A percentile compares a stretch with the other conserved stretches of the same genome.
phyloP scores from a whole-genome alignment of 2,329 filamentous ascomycete species.

The Bimuria novae-zelandiae region DNA sequence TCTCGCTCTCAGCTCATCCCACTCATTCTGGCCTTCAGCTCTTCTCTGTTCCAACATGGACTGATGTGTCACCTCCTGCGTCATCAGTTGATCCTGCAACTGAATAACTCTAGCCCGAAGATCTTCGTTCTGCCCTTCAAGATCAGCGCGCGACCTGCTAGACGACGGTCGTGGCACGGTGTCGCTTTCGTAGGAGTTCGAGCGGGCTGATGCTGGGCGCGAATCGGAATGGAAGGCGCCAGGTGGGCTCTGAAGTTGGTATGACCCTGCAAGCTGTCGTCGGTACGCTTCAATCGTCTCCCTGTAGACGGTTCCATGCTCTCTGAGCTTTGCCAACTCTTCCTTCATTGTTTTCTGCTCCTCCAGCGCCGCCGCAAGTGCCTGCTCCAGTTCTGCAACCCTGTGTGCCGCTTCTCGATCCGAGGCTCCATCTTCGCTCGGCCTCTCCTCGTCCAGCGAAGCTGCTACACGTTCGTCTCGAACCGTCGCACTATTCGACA shows the following conservation, averaged over 20 bases:
- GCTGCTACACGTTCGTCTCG: not conserved
- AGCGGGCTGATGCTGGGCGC: slow-evolving; percentile 8
- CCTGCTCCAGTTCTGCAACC: slow-evolving; percentile 33
- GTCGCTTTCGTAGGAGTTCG: slow-evolving; percentile 12
- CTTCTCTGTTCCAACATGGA: slow-evolving; percentile 14
- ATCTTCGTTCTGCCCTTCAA: slow-evolving; percentile 28
- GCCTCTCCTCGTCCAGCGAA: not conserved
- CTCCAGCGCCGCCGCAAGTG: slow-evolving; percentile 26
- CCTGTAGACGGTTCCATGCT: slow-evolving; percentile 23
- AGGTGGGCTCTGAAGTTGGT: slow-evolving; percentile 8
- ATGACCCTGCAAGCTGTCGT: slow-evolving; percentile 19
- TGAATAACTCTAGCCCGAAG: slow-evolving; percentile 30
- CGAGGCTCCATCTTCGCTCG: slow-evolving; percentile 9
- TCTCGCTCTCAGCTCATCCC: slow-evolving; percentile 32
- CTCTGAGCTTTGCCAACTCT: slow-evolving; percentile 31
- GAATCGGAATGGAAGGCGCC: slow-evolving; percentile 9
- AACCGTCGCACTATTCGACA: not conserved
- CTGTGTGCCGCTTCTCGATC: slow-evolving; percentile 18
- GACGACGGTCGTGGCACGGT: slow-evolving; percentile 7
- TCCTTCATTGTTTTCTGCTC: slow-evolving; percentile 30
- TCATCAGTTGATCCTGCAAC: slow-evolving; percentile 30
- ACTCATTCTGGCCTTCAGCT: slow-evolving; percentile 22
- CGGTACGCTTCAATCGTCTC: slow-evolving; percentile 26
- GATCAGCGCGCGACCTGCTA: slow-evolving; percentile 16
- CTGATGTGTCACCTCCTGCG: slow-evolving; percentile 22